phyloP scores from a whole-genome alignment of 2,329 filamentous ascomycete genomes.

The Trichophyton verrucosum region DNA sequence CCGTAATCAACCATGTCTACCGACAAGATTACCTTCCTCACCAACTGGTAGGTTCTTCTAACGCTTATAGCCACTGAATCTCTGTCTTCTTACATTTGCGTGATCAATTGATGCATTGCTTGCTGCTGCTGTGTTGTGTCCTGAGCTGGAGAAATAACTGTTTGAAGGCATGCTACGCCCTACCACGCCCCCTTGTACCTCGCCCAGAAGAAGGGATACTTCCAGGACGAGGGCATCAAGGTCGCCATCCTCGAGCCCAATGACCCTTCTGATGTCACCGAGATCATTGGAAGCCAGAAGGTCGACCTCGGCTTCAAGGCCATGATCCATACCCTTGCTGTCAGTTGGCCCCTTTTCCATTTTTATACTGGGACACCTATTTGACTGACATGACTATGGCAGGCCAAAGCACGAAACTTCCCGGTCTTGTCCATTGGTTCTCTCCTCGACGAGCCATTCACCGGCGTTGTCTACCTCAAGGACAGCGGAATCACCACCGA shows the following conservation, averaged over 20 bases:
- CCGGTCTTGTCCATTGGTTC: slow-evolving; percentile 61
- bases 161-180: slow-evolving; percentile 61
- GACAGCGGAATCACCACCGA: slow-evolving; percentile 60
- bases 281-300: slow-evolving; percentile 65
- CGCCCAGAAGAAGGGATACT: slow-evolving; percentile 63
- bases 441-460: slow-evolving; percentile 68
- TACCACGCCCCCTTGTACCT: slow-evolving; percentile 70
- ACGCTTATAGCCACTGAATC: slow-evolving; percentile 10
- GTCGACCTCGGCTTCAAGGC: slow-evolving; percentile 71
- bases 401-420: slow-evolving; percentile 64
- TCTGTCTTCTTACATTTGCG: not conserved
- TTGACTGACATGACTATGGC: not conserved
- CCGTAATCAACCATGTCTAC: slow-evolving; percentile 51
- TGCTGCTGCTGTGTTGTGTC: slow-evolving; percentile 5
- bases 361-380: not conserved
- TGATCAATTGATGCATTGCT: not conserved
- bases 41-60: slow-evolving; percentile 55
- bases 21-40: slow-evolving; percentile 74
- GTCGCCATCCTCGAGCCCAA: slow-evolving; percentile 67
- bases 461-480: slow-evolving; percentile 65
- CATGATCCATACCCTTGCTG: slow-evolving; percentile 70
- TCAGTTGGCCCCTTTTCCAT: slow-evolving; percentile 25
- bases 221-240: slow-evolving; percentile 62
- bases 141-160: slow-evolving; percentile 6
- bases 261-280: slow-evolving; percentile 69